Evolutionary conservation across 352 stramenopile genomes (phyloP).

Genomic region (Elongisporangium prolatum): DNA sequence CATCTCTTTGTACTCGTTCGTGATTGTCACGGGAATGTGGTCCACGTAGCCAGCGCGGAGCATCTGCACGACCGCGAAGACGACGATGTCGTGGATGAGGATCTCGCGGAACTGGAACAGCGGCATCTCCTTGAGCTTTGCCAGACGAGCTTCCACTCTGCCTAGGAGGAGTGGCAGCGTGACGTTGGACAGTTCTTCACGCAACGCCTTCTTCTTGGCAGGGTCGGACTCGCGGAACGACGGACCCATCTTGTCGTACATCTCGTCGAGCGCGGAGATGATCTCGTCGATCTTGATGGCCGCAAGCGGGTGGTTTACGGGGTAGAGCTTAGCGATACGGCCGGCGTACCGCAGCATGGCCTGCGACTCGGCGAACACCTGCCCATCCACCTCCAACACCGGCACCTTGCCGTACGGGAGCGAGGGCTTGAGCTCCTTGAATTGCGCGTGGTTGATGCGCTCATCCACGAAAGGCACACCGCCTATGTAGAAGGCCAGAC

Average conservation of each 20-base stretch:
- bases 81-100: slow-evolving; percentile 28
- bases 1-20: slow-evolving; percentile 23
- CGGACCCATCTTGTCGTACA: slow-evolving; percentile 20
- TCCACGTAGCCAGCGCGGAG: slow-evolving; percentile 26
- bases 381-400: slow-evolving; percentile 32
- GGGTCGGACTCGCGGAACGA: slow-evolving; percentile 25
- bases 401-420: slow-evolving; percentile 49
- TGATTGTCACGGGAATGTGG: slow-evolving; percentile 27
- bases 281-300: slow-evolving; percentile 57
- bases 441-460: slow-evolving; percentile 28
- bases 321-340: slow-evolving; percentile 41
- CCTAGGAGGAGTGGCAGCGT: slow-evolving; percentile 18
- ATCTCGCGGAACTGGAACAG: slow-evolving; percentile 15
- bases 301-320: slow-evolving; percentile 20
- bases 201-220: slow-evolving; percentile 28
- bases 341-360: slow-evolving; percentile 64
- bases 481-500: slow-evolving; percentile 50
- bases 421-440: slow-evolving; percentile 25
- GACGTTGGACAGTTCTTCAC: slow-evolving; percentile 17
- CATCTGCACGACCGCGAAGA: slow-evolving; percentile 23
- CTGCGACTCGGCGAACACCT: slow-evolving; percentile 35
- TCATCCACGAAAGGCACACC: slow-evolving; percentile 55
- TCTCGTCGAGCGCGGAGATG: slow-evolving; percentile 29
- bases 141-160: slow-evolving; percentile 23
- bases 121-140: slow-evolving; percentile 9